These are phyloP conservation scores for Alternaria incomplexa DNA, from an alignment of 2,329 filamentous ascomycete genomes.

Conservation along the genomic window DNA sequence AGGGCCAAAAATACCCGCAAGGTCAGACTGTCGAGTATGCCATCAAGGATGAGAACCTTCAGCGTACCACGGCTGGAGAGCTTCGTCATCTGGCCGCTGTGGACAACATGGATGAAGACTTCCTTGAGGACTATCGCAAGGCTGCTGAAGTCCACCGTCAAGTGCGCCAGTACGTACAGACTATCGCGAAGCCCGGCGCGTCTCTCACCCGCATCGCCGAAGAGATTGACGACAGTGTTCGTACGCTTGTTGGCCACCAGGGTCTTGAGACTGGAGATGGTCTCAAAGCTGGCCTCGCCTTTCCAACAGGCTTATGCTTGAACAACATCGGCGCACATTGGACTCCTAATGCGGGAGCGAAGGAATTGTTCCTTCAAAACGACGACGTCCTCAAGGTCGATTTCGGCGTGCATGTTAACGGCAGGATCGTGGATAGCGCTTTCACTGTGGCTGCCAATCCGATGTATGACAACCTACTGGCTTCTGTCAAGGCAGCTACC, in stretches of 20 bases:
- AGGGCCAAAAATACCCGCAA: constrained; percentile 70
- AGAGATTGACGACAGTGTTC: constrained; percentile 80
- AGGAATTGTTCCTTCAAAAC: constrained; percentile 72
- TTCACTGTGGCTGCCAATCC: constrained; percentile 73
- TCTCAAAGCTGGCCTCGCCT: constrained; percentile 79
- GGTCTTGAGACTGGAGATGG: constrained; percentile 79
- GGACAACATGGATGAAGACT: constrained; percentile 76
- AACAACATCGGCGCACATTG: constrained; percentile 87
- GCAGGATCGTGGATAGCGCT: constrained; percentile 73
- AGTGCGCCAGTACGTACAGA: constrained; percentile 80
- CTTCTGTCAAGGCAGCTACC: constrained; percentile 70
- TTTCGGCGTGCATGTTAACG: constrained; percentile 74
- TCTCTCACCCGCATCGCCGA: constrained; percentile 79
- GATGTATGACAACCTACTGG: constrained; percentile 69
- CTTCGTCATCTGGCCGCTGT: constrained; percentile 69
- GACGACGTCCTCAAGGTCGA: constrained; percentile 78
- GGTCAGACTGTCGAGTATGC: constrained; percentile 77
- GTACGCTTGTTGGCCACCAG: constrained; percentile 74
- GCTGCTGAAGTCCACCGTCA: constrained; percentile 87
- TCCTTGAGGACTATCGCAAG: constrained; percentile 79
- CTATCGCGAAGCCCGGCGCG: constrained; percentile 78
- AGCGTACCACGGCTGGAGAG: constrained; percentile 80
- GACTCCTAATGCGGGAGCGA: constrained; percentile 84
- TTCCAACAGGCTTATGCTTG: constrained; percentile 80
- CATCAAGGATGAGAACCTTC: constrained; percentile 70